These are phyloP conservation scores for Candida stauntonica DNA, from an alignment of 805 yeast species.

Conservation along the genomic window DNA sequence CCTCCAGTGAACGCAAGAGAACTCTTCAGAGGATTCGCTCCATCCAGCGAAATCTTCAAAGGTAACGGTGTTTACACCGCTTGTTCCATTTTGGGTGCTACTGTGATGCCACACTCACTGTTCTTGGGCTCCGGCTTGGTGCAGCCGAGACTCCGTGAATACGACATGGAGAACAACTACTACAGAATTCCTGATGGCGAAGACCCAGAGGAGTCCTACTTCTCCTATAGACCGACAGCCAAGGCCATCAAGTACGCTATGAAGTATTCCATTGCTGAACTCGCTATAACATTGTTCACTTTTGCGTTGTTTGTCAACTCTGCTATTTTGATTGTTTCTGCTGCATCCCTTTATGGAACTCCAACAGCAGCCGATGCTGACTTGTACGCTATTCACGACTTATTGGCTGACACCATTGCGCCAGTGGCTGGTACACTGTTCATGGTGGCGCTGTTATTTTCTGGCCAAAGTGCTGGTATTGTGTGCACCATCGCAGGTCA, in stretches of 20 bases:
- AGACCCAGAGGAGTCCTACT: conserved; percentile 38
- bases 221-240: conserved; percentile 68
- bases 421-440: conserved; percentile 79
- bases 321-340: conserved; percentile 85
- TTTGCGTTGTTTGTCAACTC: conserved; percentile 90
- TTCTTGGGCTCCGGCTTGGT: conserved; percentile 87
- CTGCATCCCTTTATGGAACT: conserved; percentile 65
- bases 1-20: conserved; percentile 54
- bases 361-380: conserved; percentile 44
- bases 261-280: conserved; percentile 77
- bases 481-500: conserved; percentile 95
- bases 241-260: conserved; percentile 80
- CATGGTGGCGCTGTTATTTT: conserved; percentile 76
- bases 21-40: conserved; percentile 66
- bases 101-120: conserved; percentile 92
- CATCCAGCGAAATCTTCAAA: conserved; percentile 44
- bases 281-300: conserved; percentile 76
- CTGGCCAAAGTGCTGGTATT: conserved; percentile 91
- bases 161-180: conserved; percentile 63
- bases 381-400: conserved; percentile 70
- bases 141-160: conserved; percentile 78
- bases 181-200: conserved; percentile 35
- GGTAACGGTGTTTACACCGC: conserved; percentile 71
- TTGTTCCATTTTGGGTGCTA: conserved; percentile 87
- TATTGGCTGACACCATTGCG: conserved; percentile 58